Percentiles rank a stretch among this genome's conserved stretches.
Evolutionary conservation across 208 protist species (phyloP).

Genomic region (Zelonia costaricensis): DNA sequence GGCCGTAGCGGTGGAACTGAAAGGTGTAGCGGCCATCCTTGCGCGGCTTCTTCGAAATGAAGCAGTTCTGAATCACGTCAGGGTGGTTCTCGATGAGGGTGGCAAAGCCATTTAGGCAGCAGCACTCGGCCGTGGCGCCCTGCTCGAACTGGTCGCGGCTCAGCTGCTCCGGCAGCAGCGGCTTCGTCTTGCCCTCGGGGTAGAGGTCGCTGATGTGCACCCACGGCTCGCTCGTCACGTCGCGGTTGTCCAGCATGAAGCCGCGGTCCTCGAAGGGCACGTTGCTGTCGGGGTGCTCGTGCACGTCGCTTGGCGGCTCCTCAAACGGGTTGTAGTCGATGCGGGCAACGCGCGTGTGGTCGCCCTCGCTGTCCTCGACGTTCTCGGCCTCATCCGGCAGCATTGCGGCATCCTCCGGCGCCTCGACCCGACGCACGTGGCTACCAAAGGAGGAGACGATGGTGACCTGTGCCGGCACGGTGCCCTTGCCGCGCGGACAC

Average conservation of each 20-base stretch:
- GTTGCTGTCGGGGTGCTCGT: slow-evolving; percentile 52
- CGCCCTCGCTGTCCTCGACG: slow-evolving; percentile 63
- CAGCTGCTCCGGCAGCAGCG: slow-evolving; percentile 48
- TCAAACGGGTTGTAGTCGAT: slow-evolving; percentile 66
- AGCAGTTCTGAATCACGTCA: slow-evolving; percentile 54
- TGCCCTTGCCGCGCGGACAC: slow-evolving; percentile 58
- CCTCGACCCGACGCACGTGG: slow-evolving; percentile 56
- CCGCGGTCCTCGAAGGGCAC: slow-evolving; percentile 53
- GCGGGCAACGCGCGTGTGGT: slow-evolving; percentile 38
- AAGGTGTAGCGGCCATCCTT: slow-evolving; percentile 67
- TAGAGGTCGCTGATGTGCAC: slow-evolving; percentile 63
- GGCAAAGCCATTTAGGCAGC: slow-evolving; percentile 46
- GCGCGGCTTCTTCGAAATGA: slow-evolving; percentile 56
- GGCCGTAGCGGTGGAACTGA: slow-evolving; percentile 65
- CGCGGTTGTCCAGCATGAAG: slow-evolving; percentile 51
- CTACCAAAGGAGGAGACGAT: slow-evolving; percentile 42
- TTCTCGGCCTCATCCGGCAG: slow-evolving; percentile 65
- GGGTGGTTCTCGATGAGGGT: slow-evolving; percentile 47
- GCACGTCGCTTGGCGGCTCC: slow-evolving; percentile 24
- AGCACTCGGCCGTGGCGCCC: slow-evolving; percentile 53
- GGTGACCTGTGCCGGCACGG: slow-evolving; percentile 47
- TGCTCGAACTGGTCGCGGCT: slow-evolving; percentile 66
- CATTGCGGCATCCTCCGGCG: slow-evolving; percentile 61
- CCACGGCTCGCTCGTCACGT: slow-evolving; percentile 50
- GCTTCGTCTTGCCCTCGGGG: slow-evolving; percentile 60